phyloP scores from a whole-genome alignment of 139 green algal genomes.

The Picochlorum sp. region DNA sequence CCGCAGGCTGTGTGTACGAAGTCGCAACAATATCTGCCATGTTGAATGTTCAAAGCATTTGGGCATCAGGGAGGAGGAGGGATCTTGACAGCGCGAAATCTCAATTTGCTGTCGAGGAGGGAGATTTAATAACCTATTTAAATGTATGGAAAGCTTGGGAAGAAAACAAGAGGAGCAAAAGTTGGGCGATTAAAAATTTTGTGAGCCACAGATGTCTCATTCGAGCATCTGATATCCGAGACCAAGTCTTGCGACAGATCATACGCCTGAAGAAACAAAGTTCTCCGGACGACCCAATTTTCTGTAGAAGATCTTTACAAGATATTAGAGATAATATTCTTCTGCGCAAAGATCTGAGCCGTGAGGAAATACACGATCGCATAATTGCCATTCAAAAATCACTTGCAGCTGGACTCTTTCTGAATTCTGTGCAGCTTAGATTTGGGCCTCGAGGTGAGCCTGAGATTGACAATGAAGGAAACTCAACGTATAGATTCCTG shows the following conservation, averaged over 20 bases:
- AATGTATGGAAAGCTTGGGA: slow-evolving; percentile 86
- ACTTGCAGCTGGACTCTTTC: slow-evolving; percentile 90
- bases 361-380: slow-evolving; percentile 5
- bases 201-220: slow-evolving; percentile 65
- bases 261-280: slow-evolving; percentile 86
- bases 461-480: slow-evolving; percentile 47
- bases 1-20: slow-evolving; percentile 57
- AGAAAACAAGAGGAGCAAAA: slow-evolving; percentile 55
- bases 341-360: slow-evolving; percentile 19
- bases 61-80: slow-evolving; percentile 66
- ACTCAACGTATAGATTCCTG: slow-evolving; percentile 81
- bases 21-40: slow-evolving; percentile 87
- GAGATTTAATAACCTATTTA: slow-evolving; percentile 92
- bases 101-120: slow-evolving; percentile 93
- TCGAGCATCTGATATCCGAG: slow-evolving; percentile 66
- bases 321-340: slow-evolving; percentile 40
- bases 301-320: background rate
- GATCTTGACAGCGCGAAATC: slow-evolving; percentile 78
- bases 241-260: slow-evolving; percentile 59
- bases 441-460: slow-evolving; percentile 72
- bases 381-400: slow-evolving; percentile 69
- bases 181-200: slow-evolving; percentile 79
- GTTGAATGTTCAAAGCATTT: slow-evolving; percentile 85
- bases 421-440: slow-evolving; percentile 75
- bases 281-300: slow-evolving; percentile 60